These are phyloP conservation scores for Neonectria sp. DNA, from an alignment of 2,329 filamentous ascomycete species.

Conservation along the genomic window DNA sequence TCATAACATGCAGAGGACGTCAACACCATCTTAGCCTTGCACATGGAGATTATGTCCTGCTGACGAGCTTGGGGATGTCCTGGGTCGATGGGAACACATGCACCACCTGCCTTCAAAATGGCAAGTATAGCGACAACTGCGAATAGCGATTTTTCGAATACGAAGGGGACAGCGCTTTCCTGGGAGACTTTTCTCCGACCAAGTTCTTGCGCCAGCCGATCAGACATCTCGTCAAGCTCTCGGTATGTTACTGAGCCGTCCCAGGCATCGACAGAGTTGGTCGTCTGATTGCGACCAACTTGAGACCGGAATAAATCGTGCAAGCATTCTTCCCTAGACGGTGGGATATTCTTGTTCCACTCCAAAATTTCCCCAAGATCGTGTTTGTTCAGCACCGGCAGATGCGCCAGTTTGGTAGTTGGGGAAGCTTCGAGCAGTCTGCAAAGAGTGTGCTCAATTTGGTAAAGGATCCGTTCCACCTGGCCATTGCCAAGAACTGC, in stretches of 20 bases:
- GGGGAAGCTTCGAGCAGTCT: conserved; percentile 5
- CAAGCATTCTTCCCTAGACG: conserved; percentile 10
- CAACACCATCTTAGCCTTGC: conserved; percentile 7
- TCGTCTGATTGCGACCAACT: conserved; percentile 5
- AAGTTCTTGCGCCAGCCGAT: conserved; percentile 6
- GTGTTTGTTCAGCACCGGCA: conserved; percentile 7
- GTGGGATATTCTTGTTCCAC: conserved; percentile 10
- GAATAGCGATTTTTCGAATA: conserved; percentile 21
- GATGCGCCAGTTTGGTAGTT: conserved; percentile 9
- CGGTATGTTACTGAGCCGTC: conserved; percentile 11
- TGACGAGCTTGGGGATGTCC: background rate
- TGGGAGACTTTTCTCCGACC: background rate
- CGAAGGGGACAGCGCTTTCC: conserved; percentile 10
- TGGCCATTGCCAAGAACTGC: conserved; percentile 6
- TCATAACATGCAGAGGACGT: conserved; percentile 9
- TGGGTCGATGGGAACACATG: conserved; percentile 13
- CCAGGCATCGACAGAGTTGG: conserved; percentile 5
- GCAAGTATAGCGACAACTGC: conserved; percentile 14
- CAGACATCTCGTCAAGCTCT: conserved; percentile 1
- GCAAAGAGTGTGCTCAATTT: conserved; percentile 12
- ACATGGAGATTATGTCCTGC: conserved; percentile 10
- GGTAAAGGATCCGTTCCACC: conserved; percentile 7
- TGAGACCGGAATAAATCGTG: conserved; percentile 10
- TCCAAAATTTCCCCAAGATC: conserved; percentile 10
- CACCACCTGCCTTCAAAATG: conserved; percentile 16